Evolutionary conservation across 768 basidiomycete genomes (phyloP).

Genomic region (Lactarius sanguifluus): DNA sequence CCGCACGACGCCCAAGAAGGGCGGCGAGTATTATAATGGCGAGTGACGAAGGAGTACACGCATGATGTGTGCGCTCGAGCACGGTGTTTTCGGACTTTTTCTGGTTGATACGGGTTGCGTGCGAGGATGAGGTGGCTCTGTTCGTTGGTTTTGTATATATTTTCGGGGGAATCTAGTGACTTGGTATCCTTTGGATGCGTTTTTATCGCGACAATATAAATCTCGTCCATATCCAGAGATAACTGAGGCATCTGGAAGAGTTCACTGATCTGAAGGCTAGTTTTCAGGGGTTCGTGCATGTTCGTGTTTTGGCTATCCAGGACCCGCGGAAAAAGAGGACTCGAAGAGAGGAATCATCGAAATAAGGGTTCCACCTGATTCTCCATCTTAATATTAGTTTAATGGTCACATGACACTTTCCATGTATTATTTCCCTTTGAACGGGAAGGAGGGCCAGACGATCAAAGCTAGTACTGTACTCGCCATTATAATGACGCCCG

Average conservation of each 20-base stretch:
- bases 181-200: not conserved
- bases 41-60: not conserved
- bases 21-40: not conserved
- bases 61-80: not conserved
- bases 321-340: no score
- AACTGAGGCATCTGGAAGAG: not conserved
- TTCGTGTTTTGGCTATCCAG: no score
- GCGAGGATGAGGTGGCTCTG: not conserved
- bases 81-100: conserved; percentile 1
- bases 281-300: no score
- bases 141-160: not conserved
- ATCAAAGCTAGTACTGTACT: no score
- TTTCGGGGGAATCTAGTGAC: not conserved
- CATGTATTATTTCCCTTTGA: no score
- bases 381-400: no score
- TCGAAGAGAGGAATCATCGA: no score
- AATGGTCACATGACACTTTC: no score
- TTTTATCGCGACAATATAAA: not conserved
- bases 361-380: no score
- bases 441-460: no score
- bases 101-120: not conserved
- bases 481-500: no score
- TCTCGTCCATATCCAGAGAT: not conserved
- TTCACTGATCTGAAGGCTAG: no score
- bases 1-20: conserved; percentile 24